A percentile compares a stretch with the other conserved stretches of the same genome.
phyloP scores from a whole-genome alignment of 2,329 filamentous ascomycete genomes.

The Calonectria naviculata region DNA sequence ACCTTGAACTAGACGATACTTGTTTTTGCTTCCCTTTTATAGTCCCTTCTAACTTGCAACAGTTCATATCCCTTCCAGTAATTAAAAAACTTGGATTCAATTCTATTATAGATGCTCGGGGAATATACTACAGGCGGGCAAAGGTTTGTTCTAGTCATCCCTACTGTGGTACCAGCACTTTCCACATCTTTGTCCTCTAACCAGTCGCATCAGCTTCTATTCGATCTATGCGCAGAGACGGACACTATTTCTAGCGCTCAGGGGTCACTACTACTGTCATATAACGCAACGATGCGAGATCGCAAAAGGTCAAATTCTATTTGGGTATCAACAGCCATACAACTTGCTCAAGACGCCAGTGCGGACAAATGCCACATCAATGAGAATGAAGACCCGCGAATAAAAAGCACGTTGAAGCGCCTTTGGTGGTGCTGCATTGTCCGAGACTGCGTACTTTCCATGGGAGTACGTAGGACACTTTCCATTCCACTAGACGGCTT shows the following conservation, averaged over 20 bases:
- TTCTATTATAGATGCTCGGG: constrained; percentile 8
- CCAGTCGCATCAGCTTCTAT: constrained; percentile 13
- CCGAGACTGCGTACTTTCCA: constrained; percentile 22
- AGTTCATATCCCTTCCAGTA: constrained; percentile 16
- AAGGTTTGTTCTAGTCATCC: not conserved
- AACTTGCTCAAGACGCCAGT: constrained; percentile 17
- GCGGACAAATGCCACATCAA: constrained; percentile 10
- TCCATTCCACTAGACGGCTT: constrained; percentile 13
- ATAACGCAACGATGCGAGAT: constrained; percentile 23
- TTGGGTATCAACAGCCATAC: constrained; percentile 26
- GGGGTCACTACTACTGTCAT: constrained; percentile 21
- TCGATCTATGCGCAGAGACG: constrained; percentile 16
- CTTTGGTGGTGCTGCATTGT: constrained; percentile 32
- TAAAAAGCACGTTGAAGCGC: constrained; percentile 16
- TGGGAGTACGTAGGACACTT: constrained; percentile 19
- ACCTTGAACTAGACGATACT: too few relatives aligned
- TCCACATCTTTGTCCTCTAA: not conserved
- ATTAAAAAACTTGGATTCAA: constrained; percentile 18
- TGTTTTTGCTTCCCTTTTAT: not conserved
- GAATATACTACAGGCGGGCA: constrained; percentile 20
- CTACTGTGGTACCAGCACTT: not conserved
- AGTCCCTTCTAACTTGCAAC: not conserved
- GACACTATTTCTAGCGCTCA: constrained; percentile 10
- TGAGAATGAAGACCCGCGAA: not conserved
- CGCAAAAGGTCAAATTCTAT: constrained; percentile 23